A percentile compares a stretch with the other conserved stretches of the same genome.
These are phyloP conservation scores for Phytophthora macrochlamydospora DNA, from an alignment of 352 stramenopile species.

Conservation along the genomic window DNA sequence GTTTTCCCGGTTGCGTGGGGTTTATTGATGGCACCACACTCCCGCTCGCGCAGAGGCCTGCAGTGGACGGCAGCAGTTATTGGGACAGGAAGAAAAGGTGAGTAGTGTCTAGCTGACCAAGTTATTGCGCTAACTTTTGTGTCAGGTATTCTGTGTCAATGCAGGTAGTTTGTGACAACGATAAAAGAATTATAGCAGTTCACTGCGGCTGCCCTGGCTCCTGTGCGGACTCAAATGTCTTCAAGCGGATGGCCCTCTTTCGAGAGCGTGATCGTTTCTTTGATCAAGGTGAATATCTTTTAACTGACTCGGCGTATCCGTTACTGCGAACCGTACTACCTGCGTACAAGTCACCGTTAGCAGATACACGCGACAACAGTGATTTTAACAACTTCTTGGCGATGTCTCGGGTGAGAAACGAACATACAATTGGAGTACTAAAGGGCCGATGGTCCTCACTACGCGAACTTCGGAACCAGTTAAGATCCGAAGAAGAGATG, in stretches of 20 bases:
- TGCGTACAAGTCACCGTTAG: neutral
- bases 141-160: too few relatives aligned
- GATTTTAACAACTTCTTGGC: neutral
- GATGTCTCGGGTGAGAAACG: neutral
- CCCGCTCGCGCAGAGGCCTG: slow-evolving; percentile 4
- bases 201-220: neutral
- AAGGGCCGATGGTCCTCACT: neutral
- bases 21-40: slow-evolving; percentile 10
- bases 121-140: too few relatives aligned
- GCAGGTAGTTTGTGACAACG: neutral
- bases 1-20: neutral
- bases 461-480: too few relatives aligned
- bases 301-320: slow-evolving; percentile 7
- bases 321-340: neutral
- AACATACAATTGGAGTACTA: neutral
- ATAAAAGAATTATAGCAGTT: slow-evolving; percentile 1
- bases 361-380: neutral
- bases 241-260: neutral
- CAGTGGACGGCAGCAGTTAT: neutral
- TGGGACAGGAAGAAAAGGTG: slow-evolving; percentile 4
- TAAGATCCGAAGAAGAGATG: too few relatives aligned
- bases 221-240: neutral
- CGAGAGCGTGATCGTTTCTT: neutral
- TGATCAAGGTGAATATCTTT: slow-evolving; percentile 3
- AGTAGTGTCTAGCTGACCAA: neutral